A percentile compares a stretch with the other conserved stretches of the same genome.
Conservation (phyloP, 495 filamentous ascomycete species). For the Podospora pseudopauciseta region DNA sequence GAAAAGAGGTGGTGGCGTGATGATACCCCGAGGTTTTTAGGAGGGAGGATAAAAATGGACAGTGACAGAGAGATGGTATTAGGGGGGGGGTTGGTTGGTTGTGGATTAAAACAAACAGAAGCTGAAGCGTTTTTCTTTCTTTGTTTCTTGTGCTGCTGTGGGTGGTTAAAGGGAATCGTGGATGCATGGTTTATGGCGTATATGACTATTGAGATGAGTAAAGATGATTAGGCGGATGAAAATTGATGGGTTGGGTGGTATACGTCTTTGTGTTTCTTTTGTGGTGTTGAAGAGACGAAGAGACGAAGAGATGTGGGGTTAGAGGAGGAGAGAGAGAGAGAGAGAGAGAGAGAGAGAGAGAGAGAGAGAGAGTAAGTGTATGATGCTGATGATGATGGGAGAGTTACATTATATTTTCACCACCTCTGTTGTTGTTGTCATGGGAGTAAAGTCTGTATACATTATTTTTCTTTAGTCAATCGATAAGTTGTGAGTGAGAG, state of each 20-base stretch:
- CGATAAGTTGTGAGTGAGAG: background rate
- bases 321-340: background rate
- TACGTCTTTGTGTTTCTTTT: background rate
- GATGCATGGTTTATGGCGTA: background rate
- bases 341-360: background rate
- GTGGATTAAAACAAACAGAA: background rate
- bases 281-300: background rate
- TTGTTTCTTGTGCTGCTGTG: background rate
- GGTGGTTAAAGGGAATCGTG: background rate
- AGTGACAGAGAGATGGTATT: background rate
- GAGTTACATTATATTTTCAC: background rate
- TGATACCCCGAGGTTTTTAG: background rate
- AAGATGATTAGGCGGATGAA: background rate
- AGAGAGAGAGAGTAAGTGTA: background rate
- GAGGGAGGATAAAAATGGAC: background rate
- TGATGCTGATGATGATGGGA: background rate
- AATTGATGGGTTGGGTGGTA: background rate
- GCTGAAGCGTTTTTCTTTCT: background rate
- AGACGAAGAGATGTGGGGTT: background rate
- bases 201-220: background rate
- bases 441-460: background rate
- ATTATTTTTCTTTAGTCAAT: background rate
- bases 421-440: background rate
- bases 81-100: background rate
- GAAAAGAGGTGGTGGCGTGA: background rate